Base-by-base conservation (phyloP, 257 asterid species). In the Paraleonurus japonicus region DNA sequence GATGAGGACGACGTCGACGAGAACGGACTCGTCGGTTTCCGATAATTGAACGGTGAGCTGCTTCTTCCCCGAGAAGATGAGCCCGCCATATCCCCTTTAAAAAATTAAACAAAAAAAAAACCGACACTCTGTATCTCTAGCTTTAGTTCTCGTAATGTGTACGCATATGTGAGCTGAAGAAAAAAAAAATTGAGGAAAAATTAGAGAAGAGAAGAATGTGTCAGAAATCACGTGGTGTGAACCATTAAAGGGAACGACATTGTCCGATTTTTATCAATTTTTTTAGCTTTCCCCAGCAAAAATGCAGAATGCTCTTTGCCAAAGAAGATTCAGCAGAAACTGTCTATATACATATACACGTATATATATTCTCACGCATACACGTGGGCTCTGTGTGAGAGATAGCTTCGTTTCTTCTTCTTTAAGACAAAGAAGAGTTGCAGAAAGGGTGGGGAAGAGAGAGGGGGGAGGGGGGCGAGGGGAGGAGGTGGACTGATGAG, bases 11-110 rank as follows among this genome's bases (percentile, higher is more conserved):
- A 94, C 1, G 90, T 79, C 2, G 98, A 89, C 1, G 99, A 91
- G 92, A 78, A 85, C 65, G 95, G 95, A 79, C 86, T 92, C 60
- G 92, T 82, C 37, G 88, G 90, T 79, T 85, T 95, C 60, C 82
- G 78, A 76, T 80, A 10, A 28, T 81, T 82, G 72, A 81, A 85
- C 5, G 93, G 98, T 61, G 98, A 83, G 81, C 92, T 87, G 81
- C 96, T 89, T 70, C 97, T 89, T 74, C 95, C 96, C 78, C 96
- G 81, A 20, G 98, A 87, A 30, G 97, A 89, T 70, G 98, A 94
- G 71, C 96, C 92, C 79, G 95, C 95, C 96, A 87, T 89, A 77
- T 54, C 82, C 70, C 80, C 69, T 7, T n/a, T 58, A 66, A 57
- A 13, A 4, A 20, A 53, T 12, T 4, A 4, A 60, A 28, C 20